Evolutionary conservation across 1,284 basidiomycete species (phyloP), one percentile per base, ranked within the genome.

Genomic region (Stygiomarasmius scandens): DNA sequence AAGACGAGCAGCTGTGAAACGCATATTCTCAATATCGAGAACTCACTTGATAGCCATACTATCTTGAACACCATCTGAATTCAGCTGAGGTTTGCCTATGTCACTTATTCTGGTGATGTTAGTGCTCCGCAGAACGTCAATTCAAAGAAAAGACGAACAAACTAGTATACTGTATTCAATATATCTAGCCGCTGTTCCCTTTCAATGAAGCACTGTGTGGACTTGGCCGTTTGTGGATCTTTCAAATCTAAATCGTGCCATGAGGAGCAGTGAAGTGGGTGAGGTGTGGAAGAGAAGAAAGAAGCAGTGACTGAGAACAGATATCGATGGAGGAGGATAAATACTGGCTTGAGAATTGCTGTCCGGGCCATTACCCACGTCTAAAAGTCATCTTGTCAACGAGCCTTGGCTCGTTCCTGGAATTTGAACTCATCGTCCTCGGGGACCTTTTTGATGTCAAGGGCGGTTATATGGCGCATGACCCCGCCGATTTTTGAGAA

Each of bases 371-470:
- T n/a, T n/a, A n/a, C n/a, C n/a, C n/a, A n/a, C n/a, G n/a, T n/a
- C n/a, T n/a, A n/a, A n/a, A n/a, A n/a, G n/a, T n/a, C n/a, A n/a
- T n/a, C 65, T 84, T 86, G 66, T 91, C 85, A 38, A 92, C 87
- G 23, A 92, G 74, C 80, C 65, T 86, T 85, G 1, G 90, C 89
- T 49, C 96, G 89, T 24, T 88, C 83, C 55, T 87, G 87, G 81
- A 98, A 96, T 64, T 91, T 83, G 80, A 89, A 93, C 70, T 96
- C 29, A 32, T 32, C 29, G 29, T 32, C 29, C 12, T 32, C 12
- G 5, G 29, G 29, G 12, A 32, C 29, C 29, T 12, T 32, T 5
- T 32, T 12, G 6, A 12, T 12, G 12, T 32, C 29, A 12, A 32
- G 29, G 12, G 29, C 29, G 29, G 29, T 32, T 32, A 32, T 32